A percentile compares a stretch with the other conserved stretches of the same genome.
These are phyloP conservation scores for Xylaria sp. DNA, from an alignment of 2,329 filamentous ascomycete species.

Conservation along the genomic window DNA sequence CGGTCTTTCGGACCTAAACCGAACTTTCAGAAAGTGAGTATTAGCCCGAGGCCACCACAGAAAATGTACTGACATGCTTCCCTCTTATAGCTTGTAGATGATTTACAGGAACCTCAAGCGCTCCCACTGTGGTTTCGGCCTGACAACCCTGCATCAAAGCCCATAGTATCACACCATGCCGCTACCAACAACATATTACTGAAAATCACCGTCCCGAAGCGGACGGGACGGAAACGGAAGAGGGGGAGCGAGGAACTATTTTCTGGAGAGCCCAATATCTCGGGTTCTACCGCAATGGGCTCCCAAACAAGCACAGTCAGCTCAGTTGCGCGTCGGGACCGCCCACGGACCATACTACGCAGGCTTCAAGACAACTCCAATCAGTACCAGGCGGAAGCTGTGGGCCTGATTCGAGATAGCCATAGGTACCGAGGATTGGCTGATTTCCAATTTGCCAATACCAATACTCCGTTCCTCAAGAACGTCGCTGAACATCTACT, in stretches of 20 bases:
- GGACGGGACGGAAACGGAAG: slow-evolving; percentile 88
- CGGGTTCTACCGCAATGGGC: slow-evolving; percentile 41
- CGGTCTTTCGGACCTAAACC: slow-evolving; percentile 55
- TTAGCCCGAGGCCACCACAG: too few relatives aligned
- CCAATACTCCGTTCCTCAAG: slow-evolving; percentile 74
- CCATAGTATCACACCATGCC: slow-evolving; percentile 79
- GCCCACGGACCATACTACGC: slow-evolving; percentile 66
- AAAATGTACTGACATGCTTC: slow-evolving; percentile 24
- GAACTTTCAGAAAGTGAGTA: slow-evolving; percentile 53
- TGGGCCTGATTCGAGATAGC: slow-evolving; percentile 80
- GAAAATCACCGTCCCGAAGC: slow-evolving; percentile 85
- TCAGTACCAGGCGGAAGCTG: slow-evolving; percentile 73
- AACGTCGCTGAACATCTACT: slow-evolving; percentile 78
- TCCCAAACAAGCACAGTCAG: slow-evolving; percentile 48
- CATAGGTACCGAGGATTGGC: slow-evolving; percentile 88
- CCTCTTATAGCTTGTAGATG: slow-evolving; percentile 43
- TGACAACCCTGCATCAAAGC: slow-evolving; percentile 81
- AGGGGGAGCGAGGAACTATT: slow-evolving; percentile 78
- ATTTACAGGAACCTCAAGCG: slow-evolving; percentile 56
- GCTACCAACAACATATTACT: slow-evolving; percentile 85
- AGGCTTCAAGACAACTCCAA: slow-evolving; percentile 77
- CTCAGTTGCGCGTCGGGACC: slow-evolving; percentile 62
- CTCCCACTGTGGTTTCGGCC: slow-evolving; percentile 81
- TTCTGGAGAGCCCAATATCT: slow-evolving; percentile 55
- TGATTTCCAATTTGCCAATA: slow-evolving; percentile 85